Base-by-base conservation (phyloP, 2,329 filamentous ascomycete genomes). In the Dothidotthia symphoricarpi region DNA sequence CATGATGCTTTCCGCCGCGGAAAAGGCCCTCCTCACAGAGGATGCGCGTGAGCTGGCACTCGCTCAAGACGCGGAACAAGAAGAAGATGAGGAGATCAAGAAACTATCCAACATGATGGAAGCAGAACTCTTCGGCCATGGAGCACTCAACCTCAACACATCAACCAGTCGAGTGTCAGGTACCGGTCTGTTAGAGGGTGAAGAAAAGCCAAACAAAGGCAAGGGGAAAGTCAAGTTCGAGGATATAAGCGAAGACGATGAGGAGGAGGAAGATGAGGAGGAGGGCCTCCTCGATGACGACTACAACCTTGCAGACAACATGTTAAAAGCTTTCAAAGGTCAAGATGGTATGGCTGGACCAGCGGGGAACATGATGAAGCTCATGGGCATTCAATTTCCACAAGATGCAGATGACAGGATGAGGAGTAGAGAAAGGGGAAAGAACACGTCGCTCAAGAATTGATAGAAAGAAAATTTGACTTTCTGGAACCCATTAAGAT, bases 281-380 rank as follows among this genome's bases (percentile, higher is more conserved):
- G 73, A 72, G 3, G 64, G 66, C 16, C 50, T 78, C 0, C 81
- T 85, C 36, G 77, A 93, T 47, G 80, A 93, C 17, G 87, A 97
- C 61, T 86, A 89, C 52, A 91, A 93, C 45, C 74, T 98, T 16
- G 89, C 87, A 13, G 88, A 86, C 64, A 97, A 97, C 57, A 73
- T 98, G 37, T 73, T 98, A 1, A 88, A 96, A 64, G 91, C 88
- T 55, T 90, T 98, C 68, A 94, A 95, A 61, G 84, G 86, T 12
- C 91, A 97, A 64, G 88, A 75, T 13, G 93, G 93, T 10, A 80
- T 85, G 73, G 76, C 88, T 22, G 93, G 93, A 0, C 93, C 93
- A 1, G 86, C 86, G 2, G 83, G 90, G 1, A 97, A 96, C 61
- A 72, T 98, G 43, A 76, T 98, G 57, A 84, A 83, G 6, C 78